Percentiles rank a stretch among this genome's conserved stretches.
phyloP scores from a whole-genome alignment of 31 red algal species.

The Asparagopsis taxiformis region DNA sequence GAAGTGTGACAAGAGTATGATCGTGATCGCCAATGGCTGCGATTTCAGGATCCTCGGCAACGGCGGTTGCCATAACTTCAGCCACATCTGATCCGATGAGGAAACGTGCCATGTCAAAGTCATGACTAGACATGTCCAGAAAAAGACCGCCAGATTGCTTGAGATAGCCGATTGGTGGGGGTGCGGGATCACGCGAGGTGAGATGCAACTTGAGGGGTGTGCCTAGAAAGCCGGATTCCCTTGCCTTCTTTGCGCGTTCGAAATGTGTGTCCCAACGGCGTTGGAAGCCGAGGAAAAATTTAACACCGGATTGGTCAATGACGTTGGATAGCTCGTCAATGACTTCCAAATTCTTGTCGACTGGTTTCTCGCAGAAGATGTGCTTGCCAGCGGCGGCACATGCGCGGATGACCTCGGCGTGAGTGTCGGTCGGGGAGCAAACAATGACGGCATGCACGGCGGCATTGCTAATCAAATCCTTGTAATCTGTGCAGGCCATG shows the following conservation, averaged over 20 bases:
- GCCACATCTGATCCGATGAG: conserved; percentile 76
- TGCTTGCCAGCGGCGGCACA: conserved; percentile 87
- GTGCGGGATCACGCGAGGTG: conserved; percentile 87
- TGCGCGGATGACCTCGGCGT: conserved; percentile 92
- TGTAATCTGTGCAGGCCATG: conserved; percentile 86
- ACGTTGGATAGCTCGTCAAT: conserved; percentile 67
- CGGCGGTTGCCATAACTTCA: conserved; percentile 67
- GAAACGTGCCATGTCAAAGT: conserved; percentile 99
- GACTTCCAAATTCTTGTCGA: conserved; percentile 81
- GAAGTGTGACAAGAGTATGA: conserved; percentile 66
- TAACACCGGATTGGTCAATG: conserved; percentile 44
- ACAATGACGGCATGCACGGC: conserved; percentile 91
- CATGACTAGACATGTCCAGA: conserved; percentile 94
- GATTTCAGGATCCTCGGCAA: conserved; percentile 69
- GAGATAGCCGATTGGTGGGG: conserved; percentile 94
- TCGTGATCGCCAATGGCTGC: conserved; percentile 80
- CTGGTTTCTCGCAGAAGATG: conserved; percentile 98
- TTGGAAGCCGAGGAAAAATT: conserved; percentile 96
- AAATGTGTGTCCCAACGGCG: conserved; percentile 92
- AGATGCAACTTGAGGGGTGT: conserved; percentile 86
- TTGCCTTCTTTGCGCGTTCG: conserved; percentile 60
- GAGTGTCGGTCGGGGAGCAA: conserved; percentile 97
- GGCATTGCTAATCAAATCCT: conserved; percentile 76
- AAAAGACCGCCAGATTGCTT: conserved; percentile 98
- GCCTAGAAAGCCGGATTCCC: conserved; percentile 71